These are phyloP conservation scores for Debaryomyces fabryi DNA, from an alignment of 1,139 yeast genomes.

Conservation along the genomic window DNA sequence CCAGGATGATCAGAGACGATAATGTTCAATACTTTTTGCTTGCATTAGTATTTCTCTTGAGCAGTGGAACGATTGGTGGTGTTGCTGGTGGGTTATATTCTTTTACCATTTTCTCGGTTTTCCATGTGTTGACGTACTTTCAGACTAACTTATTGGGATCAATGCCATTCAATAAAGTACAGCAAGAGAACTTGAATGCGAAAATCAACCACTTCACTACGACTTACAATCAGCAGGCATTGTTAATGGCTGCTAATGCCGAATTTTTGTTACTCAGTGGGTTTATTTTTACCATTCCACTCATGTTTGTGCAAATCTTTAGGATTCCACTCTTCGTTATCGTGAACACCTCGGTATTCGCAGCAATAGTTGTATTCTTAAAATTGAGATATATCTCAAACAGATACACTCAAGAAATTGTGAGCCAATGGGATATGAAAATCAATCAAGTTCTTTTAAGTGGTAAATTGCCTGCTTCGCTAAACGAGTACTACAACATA, in stretches of 20 bases:
- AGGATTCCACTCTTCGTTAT: conserved; percentile 21
- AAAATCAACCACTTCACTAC: conserved; percentile 38
- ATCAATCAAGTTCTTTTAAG: conserved; percentile 30
- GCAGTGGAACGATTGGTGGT: conserved; percentile 34
- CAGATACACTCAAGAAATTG: conserved; percentile 43
- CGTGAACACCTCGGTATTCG: conserved; percentile 22
- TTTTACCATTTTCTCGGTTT: conserved; percentile 57
- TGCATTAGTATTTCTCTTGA: conserved; percentile 39
- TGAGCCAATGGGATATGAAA: conserved; percentile 41
- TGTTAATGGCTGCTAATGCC: conserved; percentile 49
- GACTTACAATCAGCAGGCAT: conserved; percentile 47
- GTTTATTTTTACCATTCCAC: conserved; percentile 19
- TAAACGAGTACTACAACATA: conserved; percentile 13
- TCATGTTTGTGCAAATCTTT: conserved; percentile 17
- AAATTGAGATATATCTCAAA: conserved; percentile 49
- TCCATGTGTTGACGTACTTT: conserved; percentile 58
- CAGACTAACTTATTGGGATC: conserved; percentile 31
- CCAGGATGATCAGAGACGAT: conserved; percentile 41
- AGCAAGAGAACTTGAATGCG: conserved; percentile 26
- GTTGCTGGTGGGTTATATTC: conserved; percentile 50
- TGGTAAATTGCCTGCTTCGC: conserved; percentile 27
- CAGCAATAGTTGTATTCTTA: conserved; percentile 40
- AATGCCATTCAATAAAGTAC: conserved; percentile 21
- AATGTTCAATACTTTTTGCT: conserved; percentile 52
- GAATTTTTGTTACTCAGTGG: conserved; percentile 40